Evolutionary conservation across 768 basidiomycete genomes (phyloP), one percentile per base, ranked within the genome.

Genomic region (Boletus reticulatus): DNA sequence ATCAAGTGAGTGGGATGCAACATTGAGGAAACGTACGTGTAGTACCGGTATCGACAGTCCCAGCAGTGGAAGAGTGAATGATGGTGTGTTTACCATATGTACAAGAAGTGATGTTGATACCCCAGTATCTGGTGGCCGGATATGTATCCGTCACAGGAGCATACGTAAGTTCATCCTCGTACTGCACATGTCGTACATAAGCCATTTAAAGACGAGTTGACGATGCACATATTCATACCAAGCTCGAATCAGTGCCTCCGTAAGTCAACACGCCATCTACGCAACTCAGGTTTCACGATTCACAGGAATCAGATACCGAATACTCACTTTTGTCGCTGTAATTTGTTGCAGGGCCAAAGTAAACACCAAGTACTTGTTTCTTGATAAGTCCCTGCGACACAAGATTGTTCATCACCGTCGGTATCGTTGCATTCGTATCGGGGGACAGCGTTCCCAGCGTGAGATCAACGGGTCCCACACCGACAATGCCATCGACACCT

Each of bases 1-100:
- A 29, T 36, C 19, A 10, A 20, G 36, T n/a, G 24, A 36, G 17
- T n/a, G 36, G 12, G 17, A 17, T 17, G 38, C 5, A 8, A 39
- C n/a, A 1, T 4, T 22, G 13, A 19, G 27, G n/a, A 42, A 43
- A 48, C 62, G 3, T 57, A 67, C 62, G 58, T 11, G 62, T 64
- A 20, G 67, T 65, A 24, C 67, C 67, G n/a, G 61, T 63, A 43
- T 71, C 70, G 49, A 71, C 68, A 14, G 71, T 64, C 13, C 67
- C 70, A 20, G 70, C 65, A 17, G 53, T 57, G 17, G 62, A 63
- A 11, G 44, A 36, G 3, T 51, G 44, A n/a, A 71, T 64, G 24
- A 63, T 17, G 4, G 42, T 46, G 13, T 45, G 27, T 6, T 12
- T 17, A 32, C 64, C 64, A 31, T 58, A 68, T 7, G 59, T 55